Percentiles rank a stretch among this genome's conserved stretches.
phyloP scores from a whole-genome alignment of 345 rosid genomes.

The Lepidium aucheri region DNA sequence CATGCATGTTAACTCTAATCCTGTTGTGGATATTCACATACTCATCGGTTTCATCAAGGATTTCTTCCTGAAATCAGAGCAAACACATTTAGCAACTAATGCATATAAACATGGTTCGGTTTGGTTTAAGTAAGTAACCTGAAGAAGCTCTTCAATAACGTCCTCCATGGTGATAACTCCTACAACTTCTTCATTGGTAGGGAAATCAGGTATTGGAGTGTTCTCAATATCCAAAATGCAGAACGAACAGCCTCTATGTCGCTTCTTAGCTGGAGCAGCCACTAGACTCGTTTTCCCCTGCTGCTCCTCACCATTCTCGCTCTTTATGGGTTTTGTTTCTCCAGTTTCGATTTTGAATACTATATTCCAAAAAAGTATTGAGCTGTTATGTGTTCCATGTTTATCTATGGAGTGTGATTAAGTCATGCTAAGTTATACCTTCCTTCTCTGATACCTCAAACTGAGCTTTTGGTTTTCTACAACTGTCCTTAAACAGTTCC shows the following conservation, averaged over 20 bases:
- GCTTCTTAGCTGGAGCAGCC: slow-evolving; percentile 65
- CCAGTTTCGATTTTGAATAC: slow-evolving; percentile 31
- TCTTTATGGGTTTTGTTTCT: slow-evolving; percentile 30
- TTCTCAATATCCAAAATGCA: slow-evolving; percentile 86
- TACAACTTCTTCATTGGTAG: slow-evolving; percentile 63
- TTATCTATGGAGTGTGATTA: background rate
- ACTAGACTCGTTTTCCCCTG: slow-evolving; percentile 42
- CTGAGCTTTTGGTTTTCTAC: slow-evolving; percentile 43
- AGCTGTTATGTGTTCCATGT: background rate
- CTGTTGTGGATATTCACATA: slow-evolving; percentile 88
- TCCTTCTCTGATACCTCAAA: slow-evolving; percentile 29
- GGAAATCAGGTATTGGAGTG: slow-evolving; percentile 56
- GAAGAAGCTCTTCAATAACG: slow-evolving; percentile 96
- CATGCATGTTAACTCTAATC: slow-evolving; percentile 80
- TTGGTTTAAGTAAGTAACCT: slow-evolving; percentile 44
- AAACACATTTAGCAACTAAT: background rate
- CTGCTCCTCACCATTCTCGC: slow-evolving; percentile 35
- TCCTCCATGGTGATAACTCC: slow-evolving; percentile 97
- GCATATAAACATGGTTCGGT: background rate
- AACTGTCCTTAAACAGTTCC: slow-evolving; percentile 43
- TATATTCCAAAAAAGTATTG: background rate
- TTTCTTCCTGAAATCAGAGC: slow-evolving; percentile 69
- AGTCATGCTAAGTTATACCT: slow-evolving; percentile 32
- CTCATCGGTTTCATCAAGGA: slow-evolving; percentile 94
- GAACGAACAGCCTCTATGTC: slow-evolving; percentile 82